Base-by-base conservation (phyloP, 2,329 filamentous ascomycete species). In the Sporothrix inflata region DNA sequence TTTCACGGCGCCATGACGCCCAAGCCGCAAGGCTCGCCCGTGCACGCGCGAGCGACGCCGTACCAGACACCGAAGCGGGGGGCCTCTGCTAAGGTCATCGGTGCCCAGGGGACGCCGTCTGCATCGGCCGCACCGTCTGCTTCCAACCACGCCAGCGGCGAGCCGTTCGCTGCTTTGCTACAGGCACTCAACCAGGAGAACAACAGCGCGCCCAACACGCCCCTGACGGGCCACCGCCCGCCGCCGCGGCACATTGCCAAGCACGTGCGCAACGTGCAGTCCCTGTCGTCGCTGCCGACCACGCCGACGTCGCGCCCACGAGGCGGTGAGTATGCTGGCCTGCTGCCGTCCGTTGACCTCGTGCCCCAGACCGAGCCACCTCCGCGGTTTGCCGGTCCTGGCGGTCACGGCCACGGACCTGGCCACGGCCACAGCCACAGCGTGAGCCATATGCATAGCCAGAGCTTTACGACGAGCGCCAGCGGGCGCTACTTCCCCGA, bases 181-280 rank as follows among this genome's bases (percentile, higher is more conserved):
- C 91, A 94, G 78, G 93, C 94, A 72, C 92, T 94, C 72, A 86
- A 95, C 55, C 94, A 89, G 76, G 92, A 94, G 76, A 90, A 90
- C 77, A 89, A 88, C 75, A 94, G 91, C 76, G 90, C 92, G 1
- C 91, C 92, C 1, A 89, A 92, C 0, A 94, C 92, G 0, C 92
- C 92, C 0, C 83, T 85, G 30, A 79, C 83, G 6, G 79, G 80
- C 42, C 81, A 81, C 79, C 86, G 82, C 72, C 82, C 79, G 75
- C 83, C 79, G 34, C 83, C 80, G 73, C 86, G 81, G 80, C 86
- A 83, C 78, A 85, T 79, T 73, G 83, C 87, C 71, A 89, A 88
- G 71, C 94, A 97, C 79, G 88, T 87, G 21, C 89, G 94, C 76
- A 92, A 91, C 73, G 89, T 90, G 40, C 93, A 97, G 79, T 96